Base-by-base conservation (phyloP, 495 filamentous ascomycete genomes). In the Chaetomium cochliodes region DNA sequence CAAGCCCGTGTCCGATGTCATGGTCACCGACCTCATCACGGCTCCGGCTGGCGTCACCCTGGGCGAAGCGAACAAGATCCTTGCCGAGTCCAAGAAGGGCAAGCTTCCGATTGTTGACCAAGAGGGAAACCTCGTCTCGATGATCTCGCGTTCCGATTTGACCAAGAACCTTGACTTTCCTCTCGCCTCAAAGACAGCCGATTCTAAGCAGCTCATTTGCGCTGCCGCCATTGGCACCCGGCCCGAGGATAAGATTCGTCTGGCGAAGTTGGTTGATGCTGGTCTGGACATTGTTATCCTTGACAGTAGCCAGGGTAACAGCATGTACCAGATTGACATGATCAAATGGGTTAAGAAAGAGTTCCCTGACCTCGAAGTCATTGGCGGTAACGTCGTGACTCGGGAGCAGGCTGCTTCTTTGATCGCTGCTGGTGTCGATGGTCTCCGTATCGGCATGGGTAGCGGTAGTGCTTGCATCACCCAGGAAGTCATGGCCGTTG, bases 151-250 rank as follows among this genome's bases (percentile, higher is more conserved):
- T 72, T 96, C 92, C 62, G 94, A 99, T 79, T 81, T 99, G 76
- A 97, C 93, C 83, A 99, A 99, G 85, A 99, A 99, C 79, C 85
- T 97, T 15, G 88, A 98, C 80, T 99, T 93, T 78, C 94, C 94
- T 47, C 83, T 97, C 61, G 94, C 94, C 53, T 98, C 96, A 25
- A 99, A 99, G 83, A 88, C 96, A 23, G 91, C 93, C 57, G 87
- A 96, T 70, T 97, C 93, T 63, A 99, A 99, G 81, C 96, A 99
- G 81, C 88, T 98, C 39, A 92, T 99, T 63, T 91, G 90, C 71
- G 93, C 93, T 64, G 94, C 94, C 59, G 90, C 96, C 51, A 96
- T 99, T 70, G 94, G 94, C 62, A 99, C 94, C 23, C 87, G 94
- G 49, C 90, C 92, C 49, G 90, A 92, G 72, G 94, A 98, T 77